Percentiles rank a stretch among this genome's conserved stretches.
phyloP scores from a whole-genome alignment of 179 eudicot species.

The Carnegiea gigantea region DNA sequence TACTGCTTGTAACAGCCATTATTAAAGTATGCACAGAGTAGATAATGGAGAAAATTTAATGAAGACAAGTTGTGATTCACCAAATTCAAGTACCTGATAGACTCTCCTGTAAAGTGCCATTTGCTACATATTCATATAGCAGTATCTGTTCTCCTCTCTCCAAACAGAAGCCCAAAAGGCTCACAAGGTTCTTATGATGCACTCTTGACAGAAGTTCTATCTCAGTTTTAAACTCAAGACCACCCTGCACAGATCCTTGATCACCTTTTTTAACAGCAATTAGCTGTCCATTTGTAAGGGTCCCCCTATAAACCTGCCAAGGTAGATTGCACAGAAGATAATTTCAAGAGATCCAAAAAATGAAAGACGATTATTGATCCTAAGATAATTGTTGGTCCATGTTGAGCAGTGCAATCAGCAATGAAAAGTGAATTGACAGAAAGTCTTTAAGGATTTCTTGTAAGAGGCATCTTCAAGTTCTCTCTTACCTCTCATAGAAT shows the following conservation, averaged over 20 bases:
- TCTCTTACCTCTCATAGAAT: neutral
- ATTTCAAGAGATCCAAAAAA: neutral
- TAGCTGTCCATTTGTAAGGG: conserved; percentile 45
- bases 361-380: neutral
- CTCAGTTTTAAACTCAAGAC: conserved; percentile 66
- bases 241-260: conserved; percentile 66
- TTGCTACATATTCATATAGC: conserved; percentile 63
- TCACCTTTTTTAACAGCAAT: conserved; percentile 72
- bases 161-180: conserved; percentile 70
- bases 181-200: conserved; percentile 79
- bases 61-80: neutral
- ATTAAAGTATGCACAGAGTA: neutral
- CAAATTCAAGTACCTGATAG: conserved; percentile 50
- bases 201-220: conserved; percentile 77
- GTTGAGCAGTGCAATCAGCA: neutral
- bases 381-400: neutral
- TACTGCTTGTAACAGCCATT: neutral
- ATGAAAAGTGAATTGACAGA: no score
- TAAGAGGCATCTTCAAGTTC: neutral
- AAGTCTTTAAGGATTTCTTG: neutral
- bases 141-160: conserved; percentile 65
- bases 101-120: conserved; percentile 60
- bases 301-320: conserved; percentile 63
- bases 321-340: no score
- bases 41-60: neutral